Evolutionary conservation across 495 filamentous ascomycete genomes (phyloP), one percentile per base, ranked within the genome.

Genomic region (Hypoxylon fuscum): DNA sequence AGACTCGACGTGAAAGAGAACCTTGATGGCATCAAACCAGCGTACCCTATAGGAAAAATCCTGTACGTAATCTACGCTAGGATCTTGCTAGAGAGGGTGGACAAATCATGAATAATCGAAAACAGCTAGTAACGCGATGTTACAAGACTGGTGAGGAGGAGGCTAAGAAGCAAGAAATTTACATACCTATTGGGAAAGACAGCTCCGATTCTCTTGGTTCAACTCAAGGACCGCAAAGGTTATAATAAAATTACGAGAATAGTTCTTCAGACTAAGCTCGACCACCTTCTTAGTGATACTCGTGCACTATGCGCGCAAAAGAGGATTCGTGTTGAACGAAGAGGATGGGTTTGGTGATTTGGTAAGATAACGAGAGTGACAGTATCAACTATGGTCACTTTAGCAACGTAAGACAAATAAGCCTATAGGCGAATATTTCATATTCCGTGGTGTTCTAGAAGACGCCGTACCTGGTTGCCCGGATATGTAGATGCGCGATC

Each of bases 11-110:
- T 15, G 23, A 43, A 45, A 53, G 46, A 59, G 56, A 56, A 66
- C 62, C 62, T 56, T 60, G 62, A 61, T 66, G 62, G 62, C 38
- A 22, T 51, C 48, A 27, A 42, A 52, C 46, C 14, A 51, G 22
- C 38, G 29, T 47, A 14, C 7, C 18, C 29, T 38, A 14, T 27
- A 50, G 3, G 9, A 31, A 10, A 42, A 29, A 2, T 27, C 29
- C 14, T 55, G 10, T 1, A 38, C 21, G 34, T 23, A 41, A 12
- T 48, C 49, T 5, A 35, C 47, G 41, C 15, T 47, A 20, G 5
- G 49, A 23, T 49, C 25, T 41, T 40, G 18, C 32, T 31, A 41
- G 42, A 48, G 12, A 35, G 15, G 35, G n/a, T 40, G 43, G 54
- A 7, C 6, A 32, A 20, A 23, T 22, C 0, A 23, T 29, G 7